phyloP scores from a whole-genome alignment of 1,284 basidiomycete genomes.

The Moesziomyces sp. region DNA sequence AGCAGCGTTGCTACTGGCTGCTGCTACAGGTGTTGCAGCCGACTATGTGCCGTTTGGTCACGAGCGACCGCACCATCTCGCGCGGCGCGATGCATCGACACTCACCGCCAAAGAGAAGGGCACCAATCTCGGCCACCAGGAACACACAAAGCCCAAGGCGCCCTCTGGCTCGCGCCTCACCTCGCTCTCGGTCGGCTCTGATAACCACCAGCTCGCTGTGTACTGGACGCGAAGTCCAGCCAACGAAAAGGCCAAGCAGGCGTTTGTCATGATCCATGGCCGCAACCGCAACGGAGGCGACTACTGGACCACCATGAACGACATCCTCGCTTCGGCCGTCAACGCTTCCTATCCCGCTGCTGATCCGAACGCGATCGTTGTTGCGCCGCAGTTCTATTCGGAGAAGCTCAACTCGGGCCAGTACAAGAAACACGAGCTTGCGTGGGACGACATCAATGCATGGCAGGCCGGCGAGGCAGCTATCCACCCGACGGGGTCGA shows the following conservation, averaged over 20 bases:
- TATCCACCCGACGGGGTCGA: conserved; percentile 50
- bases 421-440: conserved; percentile 53
- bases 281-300: conserved; percentile 53
- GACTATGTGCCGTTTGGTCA: conserved; percentile 21
- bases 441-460: conserved; percentile 61
- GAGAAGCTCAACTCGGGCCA: conserved; percentile 53
- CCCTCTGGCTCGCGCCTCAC: conserved; percentile 52
- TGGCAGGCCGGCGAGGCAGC: conserved; percentile 64
- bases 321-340: conserved; percentile 44
- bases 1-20: conserved; percentile 8
- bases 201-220: conserved; percentile 33
- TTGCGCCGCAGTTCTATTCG: conserved; percentile 63
- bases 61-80: neutral
- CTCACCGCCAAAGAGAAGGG: conserved; percentile 17
- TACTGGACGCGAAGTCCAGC: conserved; percentile 50
- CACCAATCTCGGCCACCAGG: conserved; percentile 35
- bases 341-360: conserved; percentile 32
- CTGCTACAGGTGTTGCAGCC: conserved; percentile 1
- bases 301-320: conserved; percentile 60
- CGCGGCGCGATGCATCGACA: conserved; percentile 45
- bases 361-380: conserved; percentile 48
- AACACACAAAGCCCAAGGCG: conserved; percentile 33
- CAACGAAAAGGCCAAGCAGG: conserved; percentile 45
- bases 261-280: conserved; percentile 66
- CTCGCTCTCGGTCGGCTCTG: conserved; percentile 39